phyloP scores from a whole-genome alignment of 331 rosid species.

The Quercus tomentella region DNA sequence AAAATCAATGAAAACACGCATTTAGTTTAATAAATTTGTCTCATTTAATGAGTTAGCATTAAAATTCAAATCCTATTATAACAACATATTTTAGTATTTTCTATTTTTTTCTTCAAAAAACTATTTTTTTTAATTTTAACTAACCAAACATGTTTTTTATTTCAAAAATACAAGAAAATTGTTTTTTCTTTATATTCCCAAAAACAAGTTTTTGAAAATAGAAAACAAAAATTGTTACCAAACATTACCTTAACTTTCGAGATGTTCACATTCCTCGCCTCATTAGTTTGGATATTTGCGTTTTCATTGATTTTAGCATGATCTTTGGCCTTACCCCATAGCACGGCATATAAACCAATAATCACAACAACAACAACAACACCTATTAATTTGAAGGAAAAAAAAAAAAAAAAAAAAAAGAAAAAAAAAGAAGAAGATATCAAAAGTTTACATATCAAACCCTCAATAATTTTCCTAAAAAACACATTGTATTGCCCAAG shows the following conservation, averaged over 20 bases:
- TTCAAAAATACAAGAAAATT: too few species aligned
- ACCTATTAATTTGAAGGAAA: slow-evolving; percentile 21
- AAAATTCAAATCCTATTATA: too few species aligned
- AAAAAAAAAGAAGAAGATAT: fast-evolving
- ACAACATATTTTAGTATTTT: too few species aligned
- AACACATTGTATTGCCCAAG: background rate
- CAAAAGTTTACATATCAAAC: background rate
- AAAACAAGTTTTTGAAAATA: too few species aligned
- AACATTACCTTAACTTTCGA: background rate
- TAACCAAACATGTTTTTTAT: too few species aligned
- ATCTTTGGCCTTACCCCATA: slow-evolving; percentile 55
- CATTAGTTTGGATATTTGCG: background rate
- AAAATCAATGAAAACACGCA: too few species aligned
- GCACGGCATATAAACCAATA: slow-evolving; percentile 43
- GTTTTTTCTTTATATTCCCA: too few species aligned
- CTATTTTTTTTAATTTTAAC: too few species aligned
- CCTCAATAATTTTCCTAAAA: background rate
- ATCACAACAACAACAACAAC: slow-evolving; percentile 48
- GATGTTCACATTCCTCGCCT: background rate
- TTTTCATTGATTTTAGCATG: background rate
- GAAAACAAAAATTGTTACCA: too few species aligned
- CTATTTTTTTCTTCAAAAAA: too few species aligned
- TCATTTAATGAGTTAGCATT: too few species aligned
- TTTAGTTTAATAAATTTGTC: too few species aligned
- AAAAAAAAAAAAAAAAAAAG: fast-evolving